phyloP scores from a whole-genome alignment of 2,329 filamentous ascomycete genomes.

The Arthrinium phaeospermum region DNA sequence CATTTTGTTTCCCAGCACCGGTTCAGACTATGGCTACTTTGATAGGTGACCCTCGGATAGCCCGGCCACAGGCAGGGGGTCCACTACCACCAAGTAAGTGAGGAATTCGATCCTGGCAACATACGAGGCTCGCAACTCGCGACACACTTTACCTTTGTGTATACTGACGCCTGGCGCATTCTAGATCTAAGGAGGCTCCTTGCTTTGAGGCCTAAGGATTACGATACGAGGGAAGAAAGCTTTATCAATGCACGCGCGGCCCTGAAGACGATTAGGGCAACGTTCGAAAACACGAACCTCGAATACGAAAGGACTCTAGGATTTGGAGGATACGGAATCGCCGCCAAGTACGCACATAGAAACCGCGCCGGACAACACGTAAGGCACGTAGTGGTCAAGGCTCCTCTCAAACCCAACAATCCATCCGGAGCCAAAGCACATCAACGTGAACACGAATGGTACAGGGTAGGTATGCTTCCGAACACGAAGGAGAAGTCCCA shows the following conservation, averaged over 20 bases:
- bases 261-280: neutral
- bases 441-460: neutral
- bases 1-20: neutral
- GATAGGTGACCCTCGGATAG: neutral
- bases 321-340: constrained; percentile 5
- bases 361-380: neutral
- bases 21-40: neutral
- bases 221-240: no score
- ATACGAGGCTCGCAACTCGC: neutral
- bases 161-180: neutral
- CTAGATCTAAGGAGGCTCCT: neutral
- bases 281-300: neutral
- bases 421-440: neutral
- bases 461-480: neutral
- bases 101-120: neutral
- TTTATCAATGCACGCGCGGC: neutral
- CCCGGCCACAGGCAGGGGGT: neutral
- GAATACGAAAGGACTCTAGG: constrained; percentile 6
- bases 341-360: constrained; percentile 8
- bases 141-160: no score
- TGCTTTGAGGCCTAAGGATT: neutral
- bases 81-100: neutral
- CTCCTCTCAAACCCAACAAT: neutral
- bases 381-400: neutral
- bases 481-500: neutral